Evolutionary conservation across 257 asterid genomes (phyloP).

Genomic region (Przewalskia tangutica): DNA sequence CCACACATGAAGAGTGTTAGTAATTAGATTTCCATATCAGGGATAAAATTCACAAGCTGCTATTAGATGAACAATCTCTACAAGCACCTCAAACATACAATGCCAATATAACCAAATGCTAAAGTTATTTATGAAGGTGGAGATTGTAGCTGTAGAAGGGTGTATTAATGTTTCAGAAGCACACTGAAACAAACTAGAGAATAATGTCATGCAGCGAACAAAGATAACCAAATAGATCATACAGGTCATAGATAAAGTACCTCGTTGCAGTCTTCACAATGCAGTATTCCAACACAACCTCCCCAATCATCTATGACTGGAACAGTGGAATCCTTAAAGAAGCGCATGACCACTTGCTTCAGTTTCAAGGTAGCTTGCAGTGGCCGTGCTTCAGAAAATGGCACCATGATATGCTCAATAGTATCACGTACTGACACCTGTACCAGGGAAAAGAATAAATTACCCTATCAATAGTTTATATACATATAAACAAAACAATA

Average conservation of each 20-base stretch:
- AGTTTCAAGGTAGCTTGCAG: constrained; percentile 38
- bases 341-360: constrained; percentile 52
- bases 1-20: background rate
- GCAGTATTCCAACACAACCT: constrained; percentile 61
- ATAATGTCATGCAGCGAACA: background rate
- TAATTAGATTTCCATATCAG: background rate
- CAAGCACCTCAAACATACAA: background rate
- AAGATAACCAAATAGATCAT: background rate
- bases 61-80: background rate
- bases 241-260: constrained; percentile 15
- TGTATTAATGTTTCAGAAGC: background rate
- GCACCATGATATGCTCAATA: constrained; percentile 48
- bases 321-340: constrained; percentile 39
- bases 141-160: background rate
- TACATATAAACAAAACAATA: background rate
- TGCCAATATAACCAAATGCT: background rate
- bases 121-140: background rate
- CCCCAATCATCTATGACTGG: constrained; percentile 66
- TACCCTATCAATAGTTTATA: background rate
- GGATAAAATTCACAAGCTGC: background rate
- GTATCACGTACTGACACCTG: constrained; percentile 43
- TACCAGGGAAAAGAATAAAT: constrained; percentile 10
- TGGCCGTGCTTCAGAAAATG: constrained; percentile 47
- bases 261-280: constrained; percentile 55
- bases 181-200: background rate